Percentiles rank a stretch among this genome's conserved stretches.
These are phyloP conservation scores for Myxozyma neotropica DNA, from an alignment of 805 yeast species.

Conservation along the genomic window DNA sequence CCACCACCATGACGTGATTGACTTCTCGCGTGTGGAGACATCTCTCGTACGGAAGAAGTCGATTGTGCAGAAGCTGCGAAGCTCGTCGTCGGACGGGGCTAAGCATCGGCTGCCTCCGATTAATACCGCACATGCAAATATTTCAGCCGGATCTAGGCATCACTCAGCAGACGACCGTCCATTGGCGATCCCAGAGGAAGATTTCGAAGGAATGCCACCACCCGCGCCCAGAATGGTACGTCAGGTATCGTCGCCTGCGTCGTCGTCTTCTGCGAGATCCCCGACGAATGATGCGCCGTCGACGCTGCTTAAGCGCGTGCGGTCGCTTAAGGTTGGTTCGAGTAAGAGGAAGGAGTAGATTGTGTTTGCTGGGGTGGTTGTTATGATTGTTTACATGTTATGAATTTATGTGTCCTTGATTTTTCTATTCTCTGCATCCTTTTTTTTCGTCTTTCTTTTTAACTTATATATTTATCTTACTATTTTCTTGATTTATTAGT, in stretches of 20 bases:
- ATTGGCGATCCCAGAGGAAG: constrained; percentile 2
- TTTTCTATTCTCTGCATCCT: not conserved
- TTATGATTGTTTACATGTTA: not conserved
- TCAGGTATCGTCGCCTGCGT: constrained; percentile 31
- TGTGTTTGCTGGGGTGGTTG: no score
- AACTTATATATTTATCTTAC: not conserved
- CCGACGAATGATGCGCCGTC: constrained; percentile 37
- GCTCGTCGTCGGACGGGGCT: constrained; percentile 19
- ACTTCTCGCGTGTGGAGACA: constrained; percentile 36
- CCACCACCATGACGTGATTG: constrained; percentile 8
- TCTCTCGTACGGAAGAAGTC: constrained; percentile 78
- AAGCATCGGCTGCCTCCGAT: constrained; percentile 6
- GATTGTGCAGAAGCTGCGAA: constrained; percentile 64
- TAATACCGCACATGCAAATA: constrained; percentile 7
- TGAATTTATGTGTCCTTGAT: not conserved
- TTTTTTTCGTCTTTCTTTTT: not conserved
- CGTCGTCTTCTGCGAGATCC: constrained; percentile 4
- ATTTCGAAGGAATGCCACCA: not conserved
- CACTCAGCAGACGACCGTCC: constrained; percentile 8
- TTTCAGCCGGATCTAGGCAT: constrained; percentile 21
- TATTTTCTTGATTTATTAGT: no score
- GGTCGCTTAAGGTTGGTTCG: constrained; percentile 78
- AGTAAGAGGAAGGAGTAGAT: constrained; percentile 3
- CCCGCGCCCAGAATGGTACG: constrained; percentile 24
- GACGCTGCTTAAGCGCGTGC: constrained; percentile 73